Evolutionary conservation across 805 yeast genomes (phyloP).

Genomic region (Saccharomycopsis capsularis): DNA sequence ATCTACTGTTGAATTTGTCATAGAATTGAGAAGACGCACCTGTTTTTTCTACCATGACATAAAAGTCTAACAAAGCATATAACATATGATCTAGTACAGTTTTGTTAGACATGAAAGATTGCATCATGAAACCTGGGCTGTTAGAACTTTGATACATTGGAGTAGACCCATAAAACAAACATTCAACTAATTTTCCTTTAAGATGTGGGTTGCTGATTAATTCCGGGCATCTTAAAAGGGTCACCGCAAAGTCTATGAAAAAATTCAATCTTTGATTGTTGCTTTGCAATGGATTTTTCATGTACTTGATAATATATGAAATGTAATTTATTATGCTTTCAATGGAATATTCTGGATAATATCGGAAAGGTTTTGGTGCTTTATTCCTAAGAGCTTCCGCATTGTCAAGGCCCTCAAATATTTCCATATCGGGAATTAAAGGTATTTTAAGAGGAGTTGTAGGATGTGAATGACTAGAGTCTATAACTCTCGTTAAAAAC

Average conservation of each 20-base stretch:
- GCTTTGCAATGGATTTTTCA: constrained; percentile 49
- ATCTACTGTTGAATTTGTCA: constrained; percentile 90
- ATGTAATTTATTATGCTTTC: constrained; percentile 77
- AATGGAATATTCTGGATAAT: constrained; percentile 75
- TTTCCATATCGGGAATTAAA: constrained; percentile 49
- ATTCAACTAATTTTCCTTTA: constrained; percentile 76
- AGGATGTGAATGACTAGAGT: constrained; percentile 65
- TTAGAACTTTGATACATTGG: constrained; percentile 44
- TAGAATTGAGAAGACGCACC: constrained; percentile 94
- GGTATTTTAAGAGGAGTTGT: constrained; percentile 44
- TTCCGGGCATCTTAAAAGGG: constrained; percentile 77
- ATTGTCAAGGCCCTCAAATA: constrained; percentile 65
- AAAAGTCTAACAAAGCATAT: constrained; percentile 80
- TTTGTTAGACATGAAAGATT: constrained; percentile 55
- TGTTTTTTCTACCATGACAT: constrained; percentile 92
- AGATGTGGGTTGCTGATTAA: constrained; percentile 87
- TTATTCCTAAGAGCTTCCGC: constrained; percentile 59
- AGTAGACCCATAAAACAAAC: constrained; percentile 66
- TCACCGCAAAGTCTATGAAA: constrained; percentile 65
- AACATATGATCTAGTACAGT: constrained; percentile 59
- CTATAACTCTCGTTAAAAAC: constrained; percentile 64
- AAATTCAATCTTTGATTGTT: constrained; percentile 43
- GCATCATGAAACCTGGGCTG: constrained; percentile 67
- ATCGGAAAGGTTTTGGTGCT: constrained; percentile 72
- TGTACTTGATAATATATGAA: constrained; percentile 50